A percentile compares a stretch with the other conserved stretches of the same genome.
Evolutionary conservation across 2,329 filamentous ascomycete species (phyloP).

Genomic region (Phaeosphaeria sp.): DNA sequence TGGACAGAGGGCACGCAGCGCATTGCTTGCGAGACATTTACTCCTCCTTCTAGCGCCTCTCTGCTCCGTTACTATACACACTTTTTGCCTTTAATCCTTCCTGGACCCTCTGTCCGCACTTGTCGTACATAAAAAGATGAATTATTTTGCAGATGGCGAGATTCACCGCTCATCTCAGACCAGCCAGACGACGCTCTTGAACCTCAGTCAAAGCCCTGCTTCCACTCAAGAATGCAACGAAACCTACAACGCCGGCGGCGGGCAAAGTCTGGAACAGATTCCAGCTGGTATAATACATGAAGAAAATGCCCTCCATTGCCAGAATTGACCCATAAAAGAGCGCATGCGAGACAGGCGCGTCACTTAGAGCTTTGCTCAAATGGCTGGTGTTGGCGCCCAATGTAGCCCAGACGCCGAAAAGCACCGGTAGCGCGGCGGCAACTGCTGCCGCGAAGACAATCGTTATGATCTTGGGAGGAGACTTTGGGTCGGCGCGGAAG

Average conservation of each 20-base stretch:
- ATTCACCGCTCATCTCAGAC: slow-evolving; percentile 58
- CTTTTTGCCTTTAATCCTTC: neutral
- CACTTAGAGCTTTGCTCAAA: slow-evolving; percentile 73
- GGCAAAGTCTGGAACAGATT: slow-evolving; percentile 90
- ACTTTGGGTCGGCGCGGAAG: slow-evolving; percentile 81
- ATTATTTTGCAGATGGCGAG: no score
- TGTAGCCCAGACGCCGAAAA: slow-evolving; percentile 76
- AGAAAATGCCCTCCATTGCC: slow-evolving; percentile 89
- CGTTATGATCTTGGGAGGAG: slow-evolving; percentile 80
- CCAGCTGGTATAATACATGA: slow-evolving; percentile 92
- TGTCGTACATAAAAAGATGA: neutral
- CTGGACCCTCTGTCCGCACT: neutral
- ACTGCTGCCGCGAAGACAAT: slow-evolving; percentile 78
- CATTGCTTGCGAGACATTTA: neutral
- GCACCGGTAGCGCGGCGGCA: slow-evolving; percentile 72
- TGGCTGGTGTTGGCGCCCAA: slow-evolving; percentile 86
- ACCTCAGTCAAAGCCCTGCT: slow-evolving; percentile 92
- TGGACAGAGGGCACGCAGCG: neutral
- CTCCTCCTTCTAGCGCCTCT: neutral
- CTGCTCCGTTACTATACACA: neutral
- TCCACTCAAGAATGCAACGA: slow-evolving; percentile 82
- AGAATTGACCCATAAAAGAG: slow-evolving; percentile 88
- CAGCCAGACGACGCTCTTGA: slow-evolving; percentile 82
- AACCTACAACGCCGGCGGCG: slow-evolving; percentile 69
- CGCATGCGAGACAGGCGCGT: slow-evolving; percentile 79